phyloP scores from a whole-genome alignment of 495 filamentous ascomycete genomes.

The Collariella sp. region DNA sequence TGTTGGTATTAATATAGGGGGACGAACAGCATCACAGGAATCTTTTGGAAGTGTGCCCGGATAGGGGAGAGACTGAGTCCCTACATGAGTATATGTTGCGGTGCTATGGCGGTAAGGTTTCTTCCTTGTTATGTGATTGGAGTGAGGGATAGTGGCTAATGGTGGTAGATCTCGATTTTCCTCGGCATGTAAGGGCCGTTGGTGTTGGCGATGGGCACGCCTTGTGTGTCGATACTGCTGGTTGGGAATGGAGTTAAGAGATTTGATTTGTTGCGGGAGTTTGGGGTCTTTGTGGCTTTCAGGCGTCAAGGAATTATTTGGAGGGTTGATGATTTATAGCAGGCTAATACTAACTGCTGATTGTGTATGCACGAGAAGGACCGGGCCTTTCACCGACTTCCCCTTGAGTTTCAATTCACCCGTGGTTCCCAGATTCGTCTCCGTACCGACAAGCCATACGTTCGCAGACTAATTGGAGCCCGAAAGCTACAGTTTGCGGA shows the following conservation, averaged over 20 bases:
- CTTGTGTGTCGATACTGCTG: background rate
- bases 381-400: no score
- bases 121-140: background rate
- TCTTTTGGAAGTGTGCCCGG: constrained; percentile 95
- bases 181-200: background rate
- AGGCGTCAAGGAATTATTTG: no score
- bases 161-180: background rate
- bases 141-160: background rate
- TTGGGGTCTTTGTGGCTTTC: background rate
- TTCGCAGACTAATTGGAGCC: no score
- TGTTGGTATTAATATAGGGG: constrained; percentile 4
- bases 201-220: background rate
- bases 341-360: no score
- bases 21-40: constrained; percentile 58
- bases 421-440: no score
- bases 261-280: background rate
- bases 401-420: no score
- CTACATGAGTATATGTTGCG: constrained; percentile 90
- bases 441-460: no score
- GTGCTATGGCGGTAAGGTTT: constrained; percentile 77
- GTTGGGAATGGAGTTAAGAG: background rate
- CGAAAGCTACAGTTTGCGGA: no score
- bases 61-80: constrained; percentile 91
- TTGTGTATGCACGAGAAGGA: no score
- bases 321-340: no score